Evolutionary conservation across 108 stramenopile species (phyloP), one percentile per base, ranked within the genome.

Genomic region (Conticribra guillardii): DNA sequence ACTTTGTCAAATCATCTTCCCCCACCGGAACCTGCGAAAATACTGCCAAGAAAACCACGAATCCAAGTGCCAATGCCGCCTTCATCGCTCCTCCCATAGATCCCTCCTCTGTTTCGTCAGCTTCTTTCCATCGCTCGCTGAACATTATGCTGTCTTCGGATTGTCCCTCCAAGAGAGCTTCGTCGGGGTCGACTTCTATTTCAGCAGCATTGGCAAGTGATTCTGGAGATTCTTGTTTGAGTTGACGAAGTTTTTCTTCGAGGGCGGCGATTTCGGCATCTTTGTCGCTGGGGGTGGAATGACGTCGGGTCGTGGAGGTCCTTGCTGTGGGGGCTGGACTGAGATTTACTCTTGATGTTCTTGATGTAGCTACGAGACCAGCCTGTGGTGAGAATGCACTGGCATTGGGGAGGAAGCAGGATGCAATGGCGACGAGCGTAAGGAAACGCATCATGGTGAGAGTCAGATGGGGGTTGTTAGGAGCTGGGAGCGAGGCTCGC

Each of bases 241-340:
- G 46, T 53, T 78, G 69, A 19, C 69, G 62, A 2, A 78, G 56
- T 50, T 49, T 54, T 53, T 64, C 76, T 65, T 78, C 76, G 15
- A 78, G 56, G 21, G 76, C 76, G 16, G 61, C 69, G 48, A 78
- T 78, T 71, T 78, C 76, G n/a, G 76, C 69, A 53, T 78, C 63
- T 60, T 71, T 78, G 33, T 78, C 69, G 17, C 53, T 51, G 1
- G 46, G 46, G 22, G 74, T 60, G 22, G 73, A 65, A 66, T 56
- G 64, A 18, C 63, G 64, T n/a, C 49, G 34, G 32, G 64, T 65
- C 14, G 28, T 45, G 29, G 37, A 41, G 11, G 11, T 41, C 8
- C 37, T 5, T 9, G 37, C n/a, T n/a, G n/a, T n/a, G n/a, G n/a
- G n/a, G n/a, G n/a, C n/a, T n/a, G n/a, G n/a, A n/a, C n/a, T n/a